Percentiles rank a stretch among this genome's conserved stretches.
Evolutionary conservation across 371 early-diverging fungal genomes (phyloP).

Genomic region (Lichtheimia corymbifera): DNA sequence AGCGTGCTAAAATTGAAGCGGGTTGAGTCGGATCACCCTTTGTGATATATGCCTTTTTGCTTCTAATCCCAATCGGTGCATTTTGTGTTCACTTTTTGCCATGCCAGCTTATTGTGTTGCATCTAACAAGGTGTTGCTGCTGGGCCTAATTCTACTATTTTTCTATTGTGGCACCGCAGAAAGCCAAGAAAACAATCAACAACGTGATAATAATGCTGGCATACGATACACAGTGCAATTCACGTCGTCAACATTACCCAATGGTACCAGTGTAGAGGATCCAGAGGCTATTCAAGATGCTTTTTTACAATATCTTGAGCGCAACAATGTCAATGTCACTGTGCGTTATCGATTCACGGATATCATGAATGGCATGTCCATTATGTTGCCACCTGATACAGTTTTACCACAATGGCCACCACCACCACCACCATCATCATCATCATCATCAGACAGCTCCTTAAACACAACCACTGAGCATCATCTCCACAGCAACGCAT

Average conservation of each 20-base stretch:
- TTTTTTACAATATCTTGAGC: slow-evolving; percentile 17
- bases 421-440: no score
- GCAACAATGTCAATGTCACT: slow-evolving; percentile 12
- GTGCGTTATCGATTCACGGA: slow-evolving; percentile 19
- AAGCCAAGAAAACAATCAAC: background rate
- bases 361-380: slow-evolving; percentile 24
- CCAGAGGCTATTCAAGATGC: slow-evolving; percentile 15
- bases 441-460: background rate
- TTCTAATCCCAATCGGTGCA: no score
- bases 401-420: no score
- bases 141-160: background rate
- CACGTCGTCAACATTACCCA: slow-evolving; percentile 3
- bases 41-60: no score
- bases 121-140: background rate
- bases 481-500: background rate
- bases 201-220: background rate
- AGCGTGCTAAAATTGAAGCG: no score
- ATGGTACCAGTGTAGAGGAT: slow-evolving; percentile 9
- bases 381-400: slow-evolving; percentile 6
- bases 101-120: background rate
- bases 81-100: background rate
- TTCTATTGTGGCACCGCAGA: background rate
- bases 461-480: background rate
- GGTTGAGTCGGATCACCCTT: no score
- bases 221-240: slow-evolving; percentile 22